phyloP scores from a whole-genome alignment of 164 flowering plant genomes.

The Paratinospora sagittata region DNA sequence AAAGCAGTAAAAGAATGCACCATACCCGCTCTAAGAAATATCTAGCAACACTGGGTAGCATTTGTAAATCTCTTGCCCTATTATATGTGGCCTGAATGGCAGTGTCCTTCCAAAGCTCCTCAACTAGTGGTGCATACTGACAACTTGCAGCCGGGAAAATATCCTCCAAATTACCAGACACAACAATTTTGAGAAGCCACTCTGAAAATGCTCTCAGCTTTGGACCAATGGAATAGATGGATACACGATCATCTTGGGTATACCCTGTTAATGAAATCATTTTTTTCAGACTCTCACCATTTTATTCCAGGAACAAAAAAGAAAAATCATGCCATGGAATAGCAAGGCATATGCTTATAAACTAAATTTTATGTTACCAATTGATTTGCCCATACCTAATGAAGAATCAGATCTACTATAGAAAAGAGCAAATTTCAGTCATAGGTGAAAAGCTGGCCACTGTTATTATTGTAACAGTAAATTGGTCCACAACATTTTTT shows the following conservation, averaged over 20 bases:
- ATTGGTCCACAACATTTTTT: too few relatives aligned
- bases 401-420: too few relatives aligned
- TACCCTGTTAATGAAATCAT: conserved; percentile 27
- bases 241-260: conserved; percentile 23
- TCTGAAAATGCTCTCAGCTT: conserved; percentile 78
- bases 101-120: conserved; percentile 77
- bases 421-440: too few relatives aligned
- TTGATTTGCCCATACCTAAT: too few relatives aligned
- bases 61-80: conserved; percentile 65
- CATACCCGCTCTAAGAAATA: conserved; percentile 82
- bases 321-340: not conserved
- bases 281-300: conserved; percentile 2
- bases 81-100: conserved; percentile 80
- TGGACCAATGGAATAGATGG: conserved; percentile 56
- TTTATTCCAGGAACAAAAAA: not conserved
- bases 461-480: too few relatives aligned
- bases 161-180: conserved; percentile 73
- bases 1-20: not conserved
- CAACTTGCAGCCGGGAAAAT: conserved; percentile 92
- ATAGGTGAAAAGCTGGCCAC: too few relatives aligned
- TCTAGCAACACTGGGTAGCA: conserved; percentile 59
- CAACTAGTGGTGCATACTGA: conserved; percentile 89
- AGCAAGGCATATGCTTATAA: not conserved
- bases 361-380: too few relatives aligned
- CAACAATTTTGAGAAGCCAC: conserved; percentile 88